Conservation (phyloP, 306 rosid species). For the Alnus rubra region DNA sequence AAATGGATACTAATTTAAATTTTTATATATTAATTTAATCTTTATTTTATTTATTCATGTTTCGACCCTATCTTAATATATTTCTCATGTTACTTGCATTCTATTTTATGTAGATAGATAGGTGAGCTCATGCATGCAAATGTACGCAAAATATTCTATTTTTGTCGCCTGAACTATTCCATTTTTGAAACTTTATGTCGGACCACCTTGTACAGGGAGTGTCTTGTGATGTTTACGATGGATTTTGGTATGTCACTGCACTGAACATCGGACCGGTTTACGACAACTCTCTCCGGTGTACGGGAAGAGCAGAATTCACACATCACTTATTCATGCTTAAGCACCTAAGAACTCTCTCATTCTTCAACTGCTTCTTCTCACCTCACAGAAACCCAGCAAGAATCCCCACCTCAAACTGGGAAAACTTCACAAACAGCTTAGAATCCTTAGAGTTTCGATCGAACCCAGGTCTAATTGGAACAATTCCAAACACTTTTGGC, state of each 20-base stretch:
- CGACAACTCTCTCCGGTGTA: slow-evolving; percentile 47
- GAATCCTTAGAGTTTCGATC: slow-evolving; percentile 49
- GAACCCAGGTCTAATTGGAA: slow-evolving; percentile 53
- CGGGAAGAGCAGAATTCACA: slow-evolving; percentile 34
- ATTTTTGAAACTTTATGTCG: background rate
- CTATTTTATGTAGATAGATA: no score
- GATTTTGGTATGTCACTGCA: slow-evolving; percentile 47
- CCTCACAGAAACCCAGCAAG: slow-evolving; percentile 36
- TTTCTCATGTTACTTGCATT: no score
- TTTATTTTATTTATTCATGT: no score
- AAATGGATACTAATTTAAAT: no score
- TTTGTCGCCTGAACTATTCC: background rate
- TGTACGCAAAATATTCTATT: no score
- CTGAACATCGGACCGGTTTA: slow-evolving; percentile 45
- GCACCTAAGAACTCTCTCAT: slow-evolving; percentile 42
- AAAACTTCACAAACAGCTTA: slow-evolving; percentile 37
- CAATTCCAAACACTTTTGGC: slow-evolving; percentile 45
- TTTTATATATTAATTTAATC: no score
- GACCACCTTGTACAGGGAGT: slow-evolving; percentile 40
- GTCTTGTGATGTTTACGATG: slow-evolving; percentile 49
- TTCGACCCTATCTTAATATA: no score
- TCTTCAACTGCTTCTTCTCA: slow-evolving; percentile 42
- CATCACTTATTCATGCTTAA: slow-evolving; percentile 49
- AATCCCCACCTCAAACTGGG: slow-evolving; percentile 48
- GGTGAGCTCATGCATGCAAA: no score